Evolutionary conservation across 1,139 yeast genomes (phyloP).

Genomic region (Nakaseomyces glabratus): DNA sequence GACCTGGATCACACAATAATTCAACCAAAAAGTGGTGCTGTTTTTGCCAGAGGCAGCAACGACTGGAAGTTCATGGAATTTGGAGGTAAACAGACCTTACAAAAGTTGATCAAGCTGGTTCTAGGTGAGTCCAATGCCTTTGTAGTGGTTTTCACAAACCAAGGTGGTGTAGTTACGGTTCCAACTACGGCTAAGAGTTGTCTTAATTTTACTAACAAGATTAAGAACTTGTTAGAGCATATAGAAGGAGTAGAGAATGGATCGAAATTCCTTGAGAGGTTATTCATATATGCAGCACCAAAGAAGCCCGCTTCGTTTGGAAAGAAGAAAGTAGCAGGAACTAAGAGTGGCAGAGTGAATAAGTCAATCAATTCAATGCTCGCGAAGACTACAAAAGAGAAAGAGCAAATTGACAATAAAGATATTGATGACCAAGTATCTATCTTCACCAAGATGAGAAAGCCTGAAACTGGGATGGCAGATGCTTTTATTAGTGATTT

Average conservation of each 20-base stretch:
- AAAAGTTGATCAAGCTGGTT: conserved; percentile 26
- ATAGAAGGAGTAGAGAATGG: conserved; percentile 14
- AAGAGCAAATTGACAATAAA: conserved; percentile 12
- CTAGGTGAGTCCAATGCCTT: conserved; percentile 20
- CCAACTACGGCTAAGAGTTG: conserved; percentile 44
- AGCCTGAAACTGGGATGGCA: conserved; percentile 75
- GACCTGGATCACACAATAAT: conserved; percentile 31
- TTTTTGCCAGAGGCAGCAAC: conserved; percentile 20
- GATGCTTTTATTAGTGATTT: conserved; percentile 36
- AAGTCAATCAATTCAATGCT: conserved; percentile 1
- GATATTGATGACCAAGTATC: conserved; percentile 11
- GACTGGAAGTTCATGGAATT: conserved; percentile 29
- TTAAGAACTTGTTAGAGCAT: conserved; percentile 34
- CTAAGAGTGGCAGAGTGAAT: not conserved
- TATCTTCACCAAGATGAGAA: conserved; percentile 44
- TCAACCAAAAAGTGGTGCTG: conserved; percentile 21
- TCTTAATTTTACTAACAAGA: conserved; percentile 37
- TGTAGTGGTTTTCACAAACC: conserved; percentile 76
- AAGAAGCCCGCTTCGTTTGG: conserved; percentile 37
- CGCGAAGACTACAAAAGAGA: conserved; percentile 16
- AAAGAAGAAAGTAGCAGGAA: conserved; percentile 14
- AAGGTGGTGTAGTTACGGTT: conserved; percentile 45
- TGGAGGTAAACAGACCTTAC: conserved; percentile 14
- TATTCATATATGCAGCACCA: conserved; percentile 59
- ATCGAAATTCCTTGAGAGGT: conserved; percentile 24